phyloP scores from a whole-genome alignment of 23 red algal genomes.

The Gracilaria gracilis region DNA sequence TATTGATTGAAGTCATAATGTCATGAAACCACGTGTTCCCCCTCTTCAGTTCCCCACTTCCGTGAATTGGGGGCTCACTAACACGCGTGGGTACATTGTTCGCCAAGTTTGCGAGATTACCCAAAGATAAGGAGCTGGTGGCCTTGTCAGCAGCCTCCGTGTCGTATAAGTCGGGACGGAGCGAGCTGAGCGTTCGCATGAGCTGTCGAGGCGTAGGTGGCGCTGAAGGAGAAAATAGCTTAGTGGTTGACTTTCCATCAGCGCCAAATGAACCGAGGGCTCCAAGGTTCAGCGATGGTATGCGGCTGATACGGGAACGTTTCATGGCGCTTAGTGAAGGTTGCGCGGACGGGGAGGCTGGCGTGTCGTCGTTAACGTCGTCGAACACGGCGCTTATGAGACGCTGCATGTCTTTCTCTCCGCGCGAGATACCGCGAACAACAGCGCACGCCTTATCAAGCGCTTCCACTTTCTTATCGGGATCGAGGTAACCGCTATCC shows the following conservation, averaged over 20 bases:
- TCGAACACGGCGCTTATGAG: constrained; percentile 63
- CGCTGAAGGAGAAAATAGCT: constrained; percentile 30
- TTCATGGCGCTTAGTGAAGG: constrained; percentile 34
- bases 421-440: constrained; percentile 54
- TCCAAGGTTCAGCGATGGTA: constrained; percentile 41
- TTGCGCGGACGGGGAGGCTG: constrained; percentile 28
- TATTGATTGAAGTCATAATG: constrained; percentile 47
- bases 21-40: constrained; percentile 72
- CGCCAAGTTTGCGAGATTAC: not conserved
- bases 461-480: constrained; percentile 59
- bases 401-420: constrained; percentile 70
- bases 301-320: constrained; percentile 20
- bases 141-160: constrained; percentile 37
- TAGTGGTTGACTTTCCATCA: not conserved
- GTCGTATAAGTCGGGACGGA: constrained; percentile 52
- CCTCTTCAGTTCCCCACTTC: constrained; percentile 67
- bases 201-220: constrained; percentile 70
- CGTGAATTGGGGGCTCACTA: not conserved
- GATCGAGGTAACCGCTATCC: constrained; percentile 51
- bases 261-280: constrained; percentile 9
- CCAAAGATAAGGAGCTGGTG: constrained; percentile 32
- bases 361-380: constrained; percentile 44
- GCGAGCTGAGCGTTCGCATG: constrained; percentile 34
- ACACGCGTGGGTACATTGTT: not conserved
- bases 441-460: constrained; percentile 67